A percentile compares a stretch with the other conserved stretches of the same genome.
Evolutionary conservation across 2,329 filamentous ascomycete species (phyloP).

Genomic region (Cladorrhinum sp.): DNA sequence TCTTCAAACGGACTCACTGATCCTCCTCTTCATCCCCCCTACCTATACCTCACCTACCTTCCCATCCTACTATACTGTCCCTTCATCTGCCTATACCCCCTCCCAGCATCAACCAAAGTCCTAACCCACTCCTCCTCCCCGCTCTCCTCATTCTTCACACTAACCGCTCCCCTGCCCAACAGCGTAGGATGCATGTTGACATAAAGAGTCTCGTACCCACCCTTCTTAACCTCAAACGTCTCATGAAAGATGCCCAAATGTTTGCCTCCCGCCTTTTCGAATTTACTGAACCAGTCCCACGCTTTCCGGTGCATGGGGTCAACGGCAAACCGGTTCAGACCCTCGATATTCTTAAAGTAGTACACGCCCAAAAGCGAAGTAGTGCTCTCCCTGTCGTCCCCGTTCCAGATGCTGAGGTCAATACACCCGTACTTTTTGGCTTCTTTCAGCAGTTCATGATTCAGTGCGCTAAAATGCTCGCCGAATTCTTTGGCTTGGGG

Average conservation of each 20-base stretch:
- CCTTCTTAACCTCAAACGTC: slow-evolving; percentile 44
- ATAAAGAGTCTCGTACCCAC: slow-evolving; percentile 52
- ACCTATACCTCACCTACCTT: not conserved
- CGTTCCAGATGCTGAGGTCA: slow-evolving; percentile 41
- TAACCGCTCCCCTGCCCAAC: slow-evolving; percentile 32
- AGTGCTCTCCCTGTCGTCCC: slow-evolving; percentile 34
- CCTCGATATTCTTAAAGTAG: slow-evolving; percentile 51
- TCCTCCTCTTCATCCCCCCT: not conserved
- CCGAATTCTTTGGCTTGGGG: slow-evolving; percentile 43
- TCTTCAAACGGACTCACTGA: too few relatives aligned
- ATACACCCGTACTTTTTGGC: slow-evolving; percentile 48
- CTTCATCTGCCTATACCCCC: not conserved
- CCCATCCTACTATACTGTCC: slow-evolving; percentile 16
- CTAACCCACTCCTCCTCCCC: slow-evolving; percentile 18
- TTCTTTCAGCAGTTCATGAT: slow-evolving; percentile 26
- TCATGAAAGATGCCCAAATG: slow-evolving; percentile 45
- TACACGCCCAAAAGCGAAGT: slow-evolving; percentile 42
- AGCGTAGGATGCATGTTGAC: slow-evolving; percentile 41
- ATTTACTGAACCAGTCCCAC: slow-evolving; percentile 48
- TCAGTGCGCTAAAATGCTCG: slow-evolving; percentile 37
- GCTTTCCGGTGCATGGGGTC: slow-evolving; percentile 44
- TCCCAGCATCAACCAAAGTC: slow-evolving; percentile 16
- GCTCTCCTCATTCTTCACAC: slow-evolving; percentile 11
- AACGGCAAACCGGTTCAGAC: slow-evolving; percentile 52
- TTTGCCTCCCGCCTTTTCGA: slow-evolving; percentile 28